These are phyloP conservation scores for Globisporangium orthogonon DNA, from an alignment of 352 stramenopile genomes.

Conservation along the genomic window DNA sequence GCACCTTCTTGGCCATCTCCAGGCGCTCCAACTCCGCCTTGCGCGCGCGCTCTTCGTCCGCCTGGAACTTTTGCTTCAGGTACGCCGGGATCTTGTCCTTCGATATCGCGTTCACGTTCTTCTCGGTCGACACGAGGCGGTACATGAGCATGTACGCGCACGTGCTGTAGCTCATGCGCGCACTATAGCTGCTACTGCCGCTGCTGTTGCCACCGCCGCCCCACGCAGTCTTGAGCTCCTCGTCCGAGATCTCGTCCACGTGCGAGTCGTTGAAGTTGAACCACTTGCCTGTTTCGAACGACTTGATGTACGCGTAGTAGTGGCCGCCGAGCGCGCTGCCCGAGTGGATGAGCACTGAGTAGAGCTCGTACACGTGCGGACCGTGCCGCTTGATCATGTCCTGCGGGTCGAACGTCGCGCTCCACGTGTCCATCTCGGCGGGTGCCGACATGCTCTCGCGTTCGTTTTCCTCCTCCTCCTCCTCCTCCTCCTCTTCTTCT, in stretches of 20 bases:
- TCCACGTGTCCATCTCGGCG: constrained; percentile 57
- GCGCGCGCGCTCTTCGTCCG: constrained; percentile 56
- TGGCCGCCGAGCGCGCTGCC: constrained; percentile 89
- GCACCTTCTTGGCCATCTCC: constrained; percentile 70
- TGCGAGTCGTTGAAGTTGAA: constrained; percentile 88
- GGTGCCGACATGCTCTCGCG: neutral
- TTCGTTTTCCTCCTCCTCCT: constrained; percentile 9
- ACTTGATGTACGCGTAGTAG: constrained; percentile 94
- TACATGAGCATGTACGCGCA: constrained; percentile 93
- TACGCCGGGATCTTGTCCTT: constrained; percentile 60
- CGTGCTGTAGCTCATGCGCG: constrained; percentile 57
- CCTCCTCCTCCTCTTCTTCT: constrained; percentile 4
- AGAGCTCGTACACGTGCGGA: constrained; percentile 87
- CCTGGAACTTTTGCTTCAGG: constrained; percentile 54
- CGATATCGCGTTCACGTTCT: constrained; percentile 60
- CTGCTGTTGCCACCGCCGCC: constrained; percentile 26
- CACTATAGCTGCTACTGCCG: constrained; percentile 44
- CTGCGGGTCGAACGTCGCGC: constrained; percentile 52
- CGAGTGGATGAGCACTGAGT: constrained; percentile 90
- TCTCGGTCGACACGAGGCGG: constrained; percentile 54
- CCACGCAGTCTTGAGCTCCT: constrained; percentile 70
- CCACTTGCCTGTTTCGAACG: constrained; percentile 73
- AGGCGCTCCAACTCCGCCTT: constrained; percentile 55
- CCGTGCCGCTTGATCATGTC: constrained; percentile 54
- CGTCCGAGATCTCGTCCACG: constrained; percentile 72